Evolutionary conservation across 2,329 filamentous ascomycete species (phyloP), one percentile per base, ranked within the genome.

Genomic region (Beauveria pseudobassiana): DNA sequence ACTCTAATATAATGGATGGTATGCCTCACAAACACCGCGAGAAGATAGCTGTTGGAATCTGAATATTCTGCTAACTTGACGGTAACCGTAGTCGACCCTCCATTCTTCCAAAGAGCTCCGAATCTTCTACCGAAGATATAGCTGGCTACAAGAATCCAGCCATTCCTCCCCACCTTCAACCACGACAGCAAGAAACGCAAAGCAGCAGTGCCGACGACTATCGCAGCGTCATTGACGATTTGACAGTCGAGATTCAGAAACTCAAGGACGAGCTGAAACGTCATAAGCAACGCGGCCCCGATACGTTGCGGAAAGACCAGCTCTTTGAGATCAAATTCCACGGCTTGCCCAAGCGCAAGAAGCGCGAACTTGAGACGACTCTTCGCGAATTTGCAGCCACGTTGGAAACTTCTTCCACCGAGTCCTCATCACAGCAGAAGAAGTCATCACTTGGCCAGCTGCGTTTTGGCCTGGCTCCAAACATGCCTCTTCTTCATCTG

Each of bases 291-390:
- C 75, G 83, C 28, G 85, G 87, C 1, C 84, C 86, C 20, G 81
- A 87, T 48, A 83, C 87, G 65, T 74, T 93, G 55, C 82, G 87
- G 40, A 85, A 87, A 52, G 90, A 96, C 34, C 91, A 90, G 69
- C 74, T 96, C 0, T 93, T 96, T 67, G 91, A 96, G 71, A 85
- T 96, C 64, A 88, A 90, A 67, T 82, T 93, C 34, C 90, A 95
- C 67, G 86, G 87, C 0, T 73, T 96, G 46, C 83, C 89, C 0
- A 80, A 84, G 52, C 80, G 84, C 55, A 93, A 91, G 75, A 91
- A 89, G 73, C 81, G 86, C 62, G 90, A 95, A 65, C 73, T 96
- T 22, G 90, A 96, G 69, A 83, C 87, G 7, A 85, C 87, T 0
- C 74, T 96, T 10, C 83, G 86, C 60, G 85, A 87, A 54, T 93